phyloP scores from a whole-genome alignment of 2,329 filamentous ascomycete genomes.

The Xylariaceae sp. region DNA sequence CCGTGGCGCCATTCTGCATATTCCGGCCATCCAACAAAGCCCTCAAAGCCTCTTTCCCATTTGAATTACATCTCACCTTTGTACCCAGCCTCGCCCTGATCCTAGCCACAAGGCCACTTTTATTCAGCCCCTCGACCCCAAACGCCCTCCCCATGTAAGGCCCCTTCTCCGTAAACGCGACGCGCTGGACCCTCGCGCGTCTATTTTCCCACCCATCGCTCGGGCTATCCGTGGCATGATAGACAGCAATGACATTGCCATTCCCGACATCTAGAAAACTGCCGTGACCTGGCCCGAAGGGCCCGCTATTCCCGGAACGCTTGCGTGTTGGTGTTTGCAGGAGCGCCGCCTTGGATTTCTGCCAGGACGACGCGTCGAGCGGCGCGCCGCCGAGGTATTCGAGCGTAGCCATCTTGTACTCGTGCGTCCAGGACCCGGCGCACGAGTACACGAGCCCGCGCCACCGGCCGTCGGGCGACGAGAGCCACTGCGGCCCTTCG shows the following conservation, averaged over 20 bases:
- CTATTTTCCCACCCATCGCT: conserved; percentile 42
- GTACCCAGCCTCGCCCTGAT: conserved; percentile 23
- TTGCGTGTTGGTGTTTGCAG: conserved; percentile 31
- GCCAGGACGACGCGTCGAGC: conserved; percentile 38
- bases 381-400: conserved; percentile 41
- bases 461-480: conserved; percentile 40
- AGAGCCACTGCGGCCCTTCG: conserved; percentile 44
- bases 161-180: conserved; percentile 39
- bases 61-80: background rate
- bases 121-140: conserved; percentile 13
- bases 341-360: conserved; percentile 38
- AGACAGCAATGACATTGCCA: conserved; percentile 39
- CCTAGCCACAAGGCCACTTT: conserved; percentile 20
- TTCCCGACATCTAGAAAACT: conserved; percentile 36
- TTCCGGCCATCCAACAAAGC: conserved; percentile 28
- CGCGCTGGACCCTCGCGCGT: conserved; percentile 38
- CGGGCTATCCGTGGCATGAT: conserved; percentile 41
- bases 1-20: background rate
- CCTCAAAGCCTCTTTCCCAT: conserved; percentile 28
- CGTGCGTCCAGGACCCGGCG: conserved; percentile 43
- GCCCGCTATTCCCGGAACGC: conserved; percentile 25
- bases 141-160: conserved; percentile 41
- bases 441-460: conserved; percentile 41
- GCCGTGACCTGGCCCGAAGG: conserved; percentile 43
- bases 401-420: conserved; percentile 44